Evolutionary conservation across 345 rosid species (phyloP).

Genomic region (Corymbia maculata): DNA sequence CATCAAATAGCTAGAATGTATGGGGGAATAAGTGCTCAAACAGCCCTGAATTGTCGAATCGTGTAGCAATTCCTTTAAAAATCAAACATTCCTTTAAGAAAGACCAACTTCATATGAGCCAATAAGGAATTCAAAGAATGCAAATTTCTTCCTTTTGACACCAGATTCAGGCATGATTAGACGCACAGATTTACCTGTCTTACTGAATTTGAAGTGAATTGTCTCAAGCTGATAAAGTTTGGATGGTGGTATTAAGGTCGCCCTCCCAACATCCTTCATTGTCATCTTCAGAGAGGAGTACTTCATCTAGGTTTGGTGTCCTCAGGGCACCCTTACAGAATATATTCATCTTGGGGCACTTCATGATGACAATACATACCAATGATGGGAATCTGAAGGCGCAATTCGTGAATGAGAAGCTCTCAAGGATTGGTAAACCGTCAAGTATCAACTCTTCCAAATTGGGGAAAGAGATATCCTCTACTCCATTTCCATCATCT

Average conservation of each 20-base stretch:
- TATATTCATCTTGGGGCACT: not conserved
- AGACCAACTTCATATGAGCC: too few species aligned
- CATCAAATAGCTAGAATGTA: too few species aligned
- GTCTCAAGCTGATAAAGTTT: fast-evolving
- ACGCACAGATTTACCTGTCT: fast-evolving
- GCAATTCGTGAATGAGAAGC: fast-evolving
- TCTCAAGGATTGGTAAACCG: not conserved
- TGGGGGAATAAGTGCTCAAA: not conserved
- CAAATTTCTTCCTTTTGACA: not conserved
- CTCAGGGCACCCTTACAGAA: not conserved
- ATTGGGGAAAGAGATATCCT: not conserved
- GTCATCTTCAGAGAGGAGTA: fast-evolving
- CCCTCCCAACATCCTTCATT: not conserved
- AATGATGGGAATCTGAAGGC: not conserved
- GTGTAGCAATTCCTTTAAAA: too few species aligned
- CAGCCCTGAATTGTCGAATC: not conserved
- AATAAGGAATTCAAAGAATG: not conserved
- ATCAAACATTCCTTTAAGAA: not conserved
- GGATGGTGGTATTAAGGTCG: not conserved
- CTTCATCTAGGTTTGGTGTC: not conserved
- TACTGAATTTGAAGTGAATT: fast-evolving
- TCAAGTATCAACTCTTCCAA: fast-evolving
- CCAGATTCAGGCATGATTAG: fast-evolving
- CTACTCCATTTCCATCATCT: not conserved
- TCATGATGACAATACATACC: fast-evolving